Evolutionary conservation across 805 yeast genomes (phyloP).

Genomic region (Teunomyces panamensis): DNA sequence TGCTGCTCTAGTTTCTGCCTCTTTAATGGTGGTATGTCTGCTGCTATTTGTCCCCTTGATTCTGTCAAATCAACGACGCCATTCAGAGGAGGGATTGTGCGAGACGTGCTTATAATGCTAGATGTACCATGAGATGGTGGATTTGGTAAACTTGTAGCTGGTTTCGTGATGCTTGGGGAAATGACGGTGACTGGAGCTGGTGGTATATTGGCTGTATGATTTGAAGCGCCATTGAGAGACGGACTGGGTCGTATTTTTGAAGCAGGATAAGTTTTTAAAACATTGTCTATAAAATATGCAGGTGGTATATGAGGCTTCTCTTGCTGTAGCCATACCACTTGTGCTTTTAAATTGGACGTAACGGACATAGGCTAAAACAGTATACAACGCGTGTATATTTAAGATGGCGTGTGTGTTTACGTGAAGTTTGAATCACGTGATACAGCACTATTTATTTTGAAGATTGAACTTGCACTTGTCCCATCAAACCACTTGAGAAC

Average conservation of each 20-base stretch:
- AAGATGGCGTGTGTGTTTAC: not conserved
- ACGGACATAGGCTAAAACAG: conserved; percentile 8
- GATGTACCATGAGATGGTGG: too few relatives aligned
- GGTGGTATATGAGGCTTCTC: conserved; percentile 11
- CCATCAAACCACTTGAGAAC: too few relatives aligned
- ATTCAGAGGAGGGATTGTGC: not conserved
- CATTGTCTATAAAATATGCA: conserved; percentile 5
- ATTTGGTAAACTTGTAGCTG: not conserved
- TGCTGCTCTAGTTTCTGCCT: not conserved
- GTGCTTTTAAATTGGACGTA: conserved; percentile 12
- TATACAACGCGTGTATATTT: conserved; percentile 1
- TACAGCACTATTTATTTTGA: not conserved
- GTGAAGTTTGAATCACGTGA: not conserved
- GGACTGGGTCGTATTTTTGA: not conserved
- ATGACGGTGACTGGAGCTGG: not conserved
- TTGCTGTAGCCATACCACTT: conserved; percentile 11
- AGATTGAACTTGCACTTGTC: not conserved
- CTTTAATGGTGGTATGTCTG: not conserved
- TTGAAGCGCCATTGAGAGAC: not conserved
- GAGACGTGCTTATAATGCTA: not conserved
- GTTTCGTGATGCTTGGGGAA: too few relatives aligned
- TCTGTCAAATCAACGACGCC: not conserved
- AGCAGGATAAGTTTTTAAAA: conserved; percentile 6
- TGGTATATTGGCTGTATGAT: not conserved
- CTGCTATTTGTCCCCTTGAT: not conserved